phyloP scores from a whole-genome alignment of 2,329 filamentous ascomycete genomes.

The Fusarium sp. region DNA sequence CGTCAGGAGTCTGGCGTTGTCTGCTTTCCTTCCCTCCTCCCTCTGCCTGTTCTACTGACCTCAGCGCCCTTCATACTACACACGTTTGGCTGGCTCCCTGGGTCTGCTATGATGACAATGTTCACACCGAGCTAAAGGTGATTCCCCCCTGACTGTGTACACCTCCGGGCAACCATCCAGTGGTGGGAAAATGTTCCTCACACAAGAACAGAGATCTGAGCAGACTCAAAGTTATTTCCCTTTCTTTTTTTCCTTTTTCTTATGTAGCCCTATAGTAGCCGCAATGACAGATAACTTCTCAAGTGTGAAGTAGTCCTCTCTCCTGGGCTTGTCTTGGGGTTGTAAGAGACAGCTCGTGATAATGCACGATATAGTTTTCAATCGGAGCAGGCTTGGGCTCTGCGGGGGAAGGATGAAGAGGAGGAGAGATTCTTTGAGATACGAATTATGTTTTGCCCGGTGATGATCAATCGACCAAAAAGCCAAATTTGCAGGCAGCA shows the following conservation, averaged over 20 bases:
- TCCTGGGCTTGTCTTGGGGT: background rate
- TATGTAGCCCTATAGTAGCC: constrained; percentile 43
- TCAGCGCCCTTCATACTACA: background rate
- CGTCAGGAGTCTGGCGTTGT: background rate
- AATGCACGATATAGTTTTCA: constrained; percentile 62
- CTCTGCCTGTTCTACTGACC: background rate
- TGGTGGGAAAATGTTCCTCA: constrained; percentile 36
- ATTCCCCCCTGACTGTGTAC: constrained; percentile 29
- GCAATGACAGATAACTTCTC: constrained; percentile 51
- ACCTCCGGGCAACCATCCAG: constrained; percentile 20
- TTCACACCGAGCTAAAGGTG: constrained; percentile 40
- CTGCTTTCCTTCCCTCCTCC: background rate
- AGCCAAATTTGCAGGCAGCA: constrained; percentile 69
- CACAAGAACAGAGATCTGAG: constrained; percentile 65
- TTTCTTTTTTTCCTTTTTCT: background rate
- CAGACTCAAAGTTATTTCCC: constrained; percentile 39
- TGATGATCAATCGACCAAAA: constrained; percentile 67
- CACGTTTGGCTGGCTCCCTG: background rate
- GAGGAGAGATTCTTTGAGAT: constrained; percentile 14
- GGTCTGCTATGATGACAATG: constrained; percentile 44
- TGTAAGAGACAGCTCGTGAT: constrained; percentile 46
- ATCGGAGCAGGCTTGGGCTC: constrained; percentile 59
- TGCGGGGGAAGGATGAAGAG: background rate
- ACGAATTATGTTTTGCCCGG: constrained; percentile 49
- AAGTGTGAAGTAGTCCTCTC: constrained; percentile 34